A percentile compares a stretch with the other conserved stretches of the same genome.
Conservation (phyloP, 2,329 filamentous ascomycete genomes). For the Ophiostoma populinum region DNA sequence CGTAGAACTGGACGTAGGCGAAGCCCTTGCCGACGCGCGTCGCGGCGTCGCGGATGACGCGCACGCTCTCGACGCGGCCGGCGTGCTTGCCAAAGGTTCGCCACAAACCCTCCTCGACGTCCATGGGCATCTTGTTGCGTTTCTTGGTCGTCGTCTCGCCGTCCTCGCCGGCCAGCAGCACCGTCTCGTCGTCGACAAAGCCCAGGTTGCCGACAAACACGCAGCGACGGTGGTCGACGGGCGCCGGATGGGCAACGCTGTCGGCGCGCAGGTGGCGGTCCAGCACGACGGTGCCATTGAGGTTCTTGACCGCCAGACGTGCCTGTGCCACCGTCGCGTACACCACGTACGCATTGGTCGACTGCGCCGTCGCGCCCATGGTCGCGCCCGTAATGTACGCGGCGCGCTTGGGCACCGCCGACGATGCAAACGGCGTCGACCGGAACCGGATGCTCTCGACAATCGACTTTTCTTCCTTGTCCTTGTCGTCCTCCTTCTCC, state of each 20-base stretch:
- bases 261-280: constrained; percentile 83
- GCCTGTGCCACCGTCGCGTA: constrained; percentile 63
- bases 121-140: constrained; percentile 56
- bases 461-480: constrained; percentile 36
- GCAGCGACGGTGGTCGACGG: constrained; percentile 71
- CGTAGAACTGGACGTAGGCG: constrained; percentile 91
- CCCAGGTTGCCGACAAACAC: constrained; percentile 93
- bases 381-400: constrained; percentile 81
- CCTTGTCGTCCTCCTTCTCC: constrained; percentile 47
- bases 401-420: constrained; percentile 75
- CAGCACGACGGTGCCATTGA: constrained; percentile 74
- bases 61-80: constrained; percentile 80
- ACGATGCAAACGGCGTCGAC: constrained; percentile 69
- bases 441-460: constrained; percentile 88
- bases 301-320: constrained; percentile 52
- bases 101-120: constrained; percentile 89
- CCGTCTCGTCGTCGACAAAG: constrained; percentile 83
- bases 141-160: constrained; percentile 23
- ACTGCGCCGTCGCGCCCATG: constrained; percentile 81
- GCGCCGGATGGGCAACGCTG: constrained; percentile 71
- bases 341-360: constrained; percentile 86
- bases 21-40: constrained; percentile 94
- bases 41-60: constrained; percentile 73
- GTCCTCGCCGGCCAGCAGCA: constrained; percentile 42
- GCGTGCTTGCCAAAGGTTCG: constrained; percentile 53